These are phyloP conservation scores for Leccinum uliginosum DNA, from an alignment of 768 basidiomycete genomes.

Conservation along the genomic window DNA sequence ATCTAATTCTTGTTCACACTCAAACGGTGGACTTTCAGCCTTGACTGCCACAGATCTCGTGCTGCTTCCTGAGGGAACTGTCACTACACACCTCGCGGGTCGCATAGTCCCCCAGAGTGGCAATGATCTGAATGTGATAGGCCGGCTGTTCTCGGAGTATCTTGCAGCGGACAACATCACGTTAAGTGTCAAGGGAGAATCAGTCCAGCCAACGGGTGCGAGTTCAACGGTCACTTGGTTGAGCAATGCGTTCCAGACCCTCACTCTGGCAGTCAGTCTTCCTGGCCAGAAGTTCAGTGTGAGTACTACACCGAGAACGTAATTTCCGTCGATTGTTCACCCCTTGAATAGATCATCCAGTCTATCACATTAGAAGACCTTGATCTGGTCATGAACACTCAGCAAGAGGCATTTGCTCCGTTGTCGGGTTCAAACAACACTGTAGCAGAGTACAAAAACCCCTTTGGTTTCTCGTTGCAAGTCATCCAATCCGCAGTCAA, in stretches of 20 bases:
- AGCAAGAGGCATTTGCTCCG: conserved; percentile 55
- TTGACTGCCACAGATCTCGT: conserved; percentile 46
- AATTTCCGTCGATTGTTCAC: background rate
- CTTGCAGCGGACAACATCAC: conserved; percentile 62
- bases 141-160: conserved; percentile 62
- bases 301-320: conserved; percentile 9
- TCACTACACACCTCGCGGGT: conserved; percentile 53
- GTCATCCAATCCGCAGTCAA: conserved; percentile 53
- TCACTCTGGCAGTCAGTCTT: conserved; percentile 56
- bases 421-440: conserved; percentile 54
- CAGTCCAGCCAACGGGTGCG: conserved; percentile 56
- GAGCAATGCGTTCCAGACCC: conserved; percentile 64
- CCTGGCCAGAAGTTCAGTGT: conserved; percentile 57
- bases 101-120: conserved; percentile 61
- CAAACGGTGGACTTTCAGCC: conserved; percentile 34
- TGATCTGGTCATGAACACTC: conserved; percentile 45
- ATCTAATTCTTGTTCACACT: background rate
- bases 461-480: conserved; percentile 72
- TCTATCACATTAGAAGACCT: conserved; percentile 59
- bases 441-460: conserved; percentile 61
- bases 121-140: conserved; percentile 47
- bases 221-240: conserved; percentile 55
- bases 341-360: conserved; percentile 48
- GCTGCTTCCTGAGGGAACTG: conserved; percentile 45
- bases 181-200: conserved; percentile 52